These are phyloP conservation scores for Aspergillus ellipticus DNA, from an alignment of 495 filamentous ascomycete genomes.

Conservation along the genomic window DNA sequence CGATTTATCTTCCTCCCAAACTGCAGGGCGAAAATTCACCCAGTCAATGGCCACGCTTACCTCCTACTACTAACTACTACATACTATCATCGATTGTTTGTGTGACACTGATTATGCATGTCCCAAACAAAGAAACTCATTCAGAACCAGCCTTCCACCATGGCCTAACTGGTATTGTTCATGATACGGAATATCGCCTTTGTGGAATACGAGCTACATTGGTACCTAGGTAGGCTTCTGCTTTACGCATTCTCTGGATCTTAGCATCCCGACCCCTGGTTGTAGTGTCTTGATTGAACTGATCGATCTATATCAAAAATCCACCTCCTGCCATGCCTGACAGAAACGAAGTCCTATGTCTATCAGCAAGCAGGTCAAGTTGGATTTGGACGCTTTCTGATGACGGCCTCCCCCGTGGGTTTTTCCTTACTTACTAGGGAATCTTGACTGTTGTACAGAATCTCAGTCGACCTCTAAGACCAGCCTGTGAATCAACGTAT, in stretches of 20 bases:
- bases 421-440: constrained; percentile 52
- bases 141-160: no score
- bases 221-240: constrained; percentile 55
- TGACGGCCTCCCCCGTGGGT: constrained; percentile 44
- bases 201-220: no score
- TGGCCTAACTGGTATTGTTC: constrained; percentile 58
- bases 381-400: constrained; percentile 76
- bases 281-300: constrained; percentile 64
- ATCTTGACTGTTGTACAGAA: no score
- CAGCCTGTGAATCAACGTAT: constrained; percentile 67
- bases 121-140: no score
- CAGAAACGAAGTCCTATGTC: constrained; percentile 60
- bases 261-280: constrained; percentile 79
- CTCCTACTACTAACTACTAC: no score
- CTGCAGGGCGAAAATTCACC: no score
- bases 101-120: no score
- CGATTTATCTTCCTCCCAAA: no score
- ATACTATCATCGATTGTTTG: no score
- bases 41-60: no score
- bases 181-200: constrained; percentile 64
- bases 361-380: constrained; percentile 92
- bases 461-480: constrained; percentile 61
- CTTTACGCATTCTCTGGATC: constrained; percentile 71
- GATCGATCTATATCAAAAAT: constrained; percentile 70
- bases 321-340: constrained; percentile 85